Evolutionary conservation across 345 rosid species (phyloP).

Genomic region (Euphorbia pulcherrima): DNA sequence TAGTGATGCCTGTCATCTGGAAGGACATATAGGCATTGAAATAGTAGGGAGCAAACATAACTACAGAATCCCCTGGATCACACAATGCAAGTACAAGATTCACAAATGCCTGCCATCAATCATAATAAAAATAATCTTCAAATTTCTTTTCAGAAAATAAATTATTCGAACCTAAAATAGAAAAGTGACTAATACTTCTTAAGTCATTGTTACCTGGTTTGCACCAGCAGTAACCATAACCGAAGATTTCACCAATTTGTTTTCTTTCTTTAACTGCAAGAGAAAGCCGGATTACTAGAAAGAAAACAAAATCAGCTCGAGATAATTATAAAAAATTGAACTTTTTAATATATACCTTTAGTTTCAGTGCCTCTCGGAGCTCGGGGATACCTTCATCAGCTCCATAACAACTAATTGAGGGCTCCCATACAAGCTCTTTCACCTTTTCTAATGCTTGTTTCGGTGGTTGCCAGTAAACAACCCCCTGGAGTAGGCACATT

Average conservation of each 20-base stretch:
- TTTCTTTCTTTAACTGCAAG: constrained; percentile 62
- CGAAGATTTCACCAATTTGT: constrained; percentile 62
- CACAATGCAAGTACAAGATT: constrained; percentile 80
- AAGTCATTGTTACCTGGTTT: constrained; percentile 58
- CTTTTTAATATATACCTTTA: constrained; percentile 44
- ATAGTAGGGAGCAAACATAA: constrained; percentile 97
- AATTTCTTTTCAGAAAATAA: not conserved
- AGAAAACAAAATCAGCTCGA: not conserved
- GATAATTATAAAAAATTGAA: not conserved
- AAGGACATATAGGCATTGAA: constrained; percentile 96
- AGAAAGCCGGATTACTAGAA: constrained; percentile 6
- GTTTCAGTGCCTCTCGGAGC: constrained; percentile 57
- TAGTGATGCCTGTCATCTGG: constrained; percentile 94
- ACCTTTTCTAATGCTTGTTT: constrained; percentile 68
- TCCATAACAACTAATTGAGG: constrained; percentile 71
- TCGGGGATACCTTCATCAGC: constrained; percentile 90
- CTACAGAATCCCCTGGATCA: constrained; percentile 83
- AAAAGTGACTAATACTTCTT: not conserved
- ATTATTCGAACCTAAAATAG: constrained; percentile 10
- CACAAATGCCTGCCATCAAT: constrained; percentile 73
- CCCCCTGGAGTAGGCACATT: constrained; percentile 44
- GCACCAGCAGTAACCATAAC: constrained; percentile 99
- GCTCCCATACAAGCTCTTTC: constrained; percentile 74
- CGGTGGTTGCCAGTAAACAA: constrained; percentile 95
- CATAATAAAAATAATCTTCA: constrained; percentile 10